Conservation (phyloP, 2,329 filamentous ascomycete species). For the Aspergillus pseudonomiae region DNA sequence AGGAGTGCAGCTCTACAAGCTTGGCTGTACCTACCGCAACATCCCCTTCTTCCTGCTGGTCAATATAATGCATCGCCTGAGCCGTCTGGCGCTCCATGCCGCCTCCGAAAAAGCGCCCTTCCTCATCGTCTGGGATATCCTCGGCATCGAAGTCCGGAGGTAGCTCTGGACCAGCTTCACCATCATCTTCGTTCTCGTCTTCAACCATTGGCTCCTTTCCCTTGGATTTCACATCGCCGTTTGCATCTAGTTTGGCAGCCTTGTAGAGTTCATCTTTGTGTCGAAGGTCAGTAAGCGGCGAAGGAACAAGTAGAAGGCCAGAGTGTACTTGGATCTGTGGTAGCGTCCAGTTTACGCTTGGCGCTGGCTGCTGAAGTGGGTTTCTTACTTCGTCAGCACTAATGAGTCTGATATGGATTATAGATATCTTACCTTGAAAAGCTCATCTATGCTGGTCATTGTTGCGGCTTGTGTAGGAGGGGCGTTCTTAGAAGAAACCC, state of each 20-base stretch:
- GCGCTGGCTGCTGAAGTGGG: conserved; percentile 48
- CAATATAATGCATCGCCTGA: conserved; percentile 85
- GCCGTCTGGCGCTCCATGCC: conserved; percentile 81
- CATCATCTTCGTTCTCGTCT: conserved; percentile 52
- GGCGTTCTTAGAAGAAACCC: neutral
- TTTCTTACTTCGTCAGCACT: conserved; percentile 44
- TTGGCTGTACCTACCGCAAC: conserved; percentile 40
- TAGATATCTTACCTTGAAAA: conserved; percentile 54
- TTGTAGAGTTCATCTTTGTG: conserved; percentile 59
- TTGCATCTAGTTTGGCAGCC: conserved; percentile 57
- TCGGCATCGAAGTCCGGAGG: conserved; percentile 61
- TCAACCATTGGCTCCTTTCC: conserved; percentile 50
- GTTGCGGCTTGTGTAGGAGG: conserved; percentile 21
- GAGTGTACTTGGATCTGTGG: conserved; percentile 53
- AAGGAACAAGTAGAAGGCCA: neutral
- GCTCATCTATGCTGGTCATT: conserved; percentile 65
- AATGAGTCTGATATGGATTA: neutral
- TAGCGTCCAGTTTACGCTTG: conserved; percentile 63
- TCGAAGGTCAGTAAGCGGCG: conserved; percentile 20
- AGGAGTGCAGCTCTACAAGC: neutral
- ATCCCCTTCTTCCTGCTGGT: conserved; percentile 63
- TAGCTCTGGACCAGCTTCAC: conserved; percentile 56
- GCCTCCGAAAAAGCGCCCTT: conserved; percentile 93
- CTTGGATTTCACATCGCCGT: conserved; percentile 54
- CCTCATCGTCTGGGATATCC: conserved; percentile 74